Evolutionary conservation across 495 filamentous ascomycete genomes (phyloP).

Genomic region (Ramalina peruviana): DNA sequence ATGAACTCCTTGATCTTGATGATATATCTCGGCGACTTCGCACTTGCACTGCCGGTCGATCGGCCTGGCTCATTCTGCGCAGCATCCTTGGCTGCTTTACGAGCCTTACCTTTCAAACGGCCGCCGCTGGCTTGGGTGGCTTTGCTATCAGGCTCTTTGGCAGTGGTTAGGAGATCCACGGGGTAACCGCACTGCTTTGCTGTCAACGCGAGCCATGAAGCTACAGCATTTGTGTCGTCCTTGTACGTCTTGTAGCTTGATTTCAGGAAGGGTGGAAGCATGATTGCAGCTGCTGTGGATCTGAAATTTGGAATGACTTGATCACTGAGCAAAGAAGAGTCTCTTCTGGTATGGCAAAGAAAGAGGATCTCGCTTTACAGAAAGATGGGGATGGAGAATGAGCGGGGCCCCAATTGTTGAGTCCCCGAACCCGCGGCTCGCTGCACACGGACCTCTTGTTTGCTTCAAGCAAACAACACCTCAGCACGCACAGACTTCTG

Average conservation of each 20-base stretch:
- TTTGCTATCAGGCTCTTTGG: background rate
- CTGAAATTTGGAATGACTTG: no score
- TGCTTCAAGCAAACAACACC: no score
- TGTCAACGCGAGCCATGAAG: constrained; percentile 35
- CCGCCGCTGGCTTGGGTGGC: background rate
- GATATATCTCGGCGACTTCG: constrained; percentile 14
- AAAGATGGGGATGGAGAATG: no score
- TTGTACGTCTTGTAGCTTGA: constrained; percentile 35
- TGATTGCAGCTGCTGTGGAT: background rate
- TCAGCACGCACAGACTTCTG: no score
- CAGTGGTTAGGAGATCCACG: constrained; percentile 3
- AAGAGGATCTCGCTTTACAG: no score
- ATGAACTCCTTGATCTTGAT: constrained; percentile 28
- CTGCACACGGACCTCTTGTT: no score
- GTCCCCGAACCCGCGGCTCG: no score
- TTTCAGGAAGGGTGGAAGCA: constrained; percentile 23
- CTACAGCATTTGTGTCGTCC: constrained; percentile 32
- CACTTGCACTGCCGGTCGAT: background rate
- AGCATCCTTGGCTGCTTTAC: constrained; percentile 16
- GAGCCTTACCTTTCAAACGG: constrained; percentile 24
- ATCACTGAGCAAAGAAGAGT: no score
- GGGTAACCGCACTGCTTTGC: constrained; percentile 27
- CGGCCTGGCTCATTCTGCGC: background rate
- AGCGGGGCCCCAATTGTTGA: no score
- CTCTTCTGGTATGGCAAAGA: no score